Conservation (phyloP, 352 stramenopile species). For the Achlya hypogyna region DNA sequence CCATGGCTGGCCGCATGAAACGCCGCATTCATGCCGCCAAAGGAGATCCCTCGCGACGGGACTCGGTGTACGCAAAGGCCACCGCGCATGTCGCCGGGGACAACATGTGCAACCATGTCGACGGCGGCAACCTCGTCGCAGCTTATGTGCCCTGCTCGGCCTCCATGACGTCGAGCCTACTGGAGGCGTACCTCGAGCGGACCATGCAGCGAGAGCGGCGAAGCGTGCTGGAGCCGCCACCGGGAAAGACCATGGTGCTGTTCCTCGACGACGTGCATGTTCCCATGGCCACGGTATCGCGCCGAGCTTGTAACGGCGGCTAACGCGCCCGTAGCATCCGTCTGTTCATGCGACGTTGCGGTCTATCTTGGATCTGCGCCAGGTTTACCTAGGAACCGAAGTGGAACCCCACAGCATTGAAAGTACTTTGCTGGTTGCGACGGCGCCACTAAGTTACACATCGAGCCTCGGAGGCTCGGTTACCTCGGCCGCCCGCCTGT, state of each 20-base stretch:
- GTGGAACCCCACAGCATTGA: not conserved
- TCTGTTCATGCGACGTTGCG: not conserved
- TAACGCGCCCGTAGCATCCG: conserved; percentile 22
- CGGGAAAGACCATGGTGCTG: conserved; percentile 40
- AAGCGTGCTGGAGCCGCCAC: conserved; percentile 38
- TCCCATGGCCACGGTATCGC: conserved; percentile 19
- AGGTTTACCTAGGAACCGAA: not conserved
- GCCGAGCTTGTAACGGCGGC: not conserved
- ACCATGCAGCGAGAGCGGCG: conserved; percentile 50
- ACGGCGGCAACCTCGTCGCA: conserved; percentile 32
- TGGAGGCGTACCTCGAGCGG: conserved; percentile 35
- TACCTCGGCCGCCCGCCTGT: not conserved
- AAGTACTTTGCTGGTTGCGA: conserved; percentile 3
- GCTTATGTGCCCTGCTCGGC: conserved; percentile 38
- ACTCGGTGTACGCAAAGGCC: not conserved
- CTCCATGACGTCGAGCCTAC: conserved; percentile 15
- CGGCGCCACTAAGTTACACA: not conserved
- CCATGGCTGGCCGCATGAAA: conserved; percentile 5
- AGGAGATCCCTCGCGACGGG: not conserved
- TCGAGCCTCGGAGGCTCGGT: not conserved
- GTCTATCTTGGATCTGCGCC: not conserved
- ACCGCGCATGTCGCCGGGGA: conserved; percentile 21
- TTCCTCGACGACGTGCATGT: conserved; percentile 52
- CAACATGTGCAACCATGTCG: conserved; percentile 25
- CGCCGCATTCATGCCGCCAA: not conserved